Evolutionary conservation across 805 yeast species (phyloP).

Genomic region (Hanseniaspora guilliermondii): DNA sequence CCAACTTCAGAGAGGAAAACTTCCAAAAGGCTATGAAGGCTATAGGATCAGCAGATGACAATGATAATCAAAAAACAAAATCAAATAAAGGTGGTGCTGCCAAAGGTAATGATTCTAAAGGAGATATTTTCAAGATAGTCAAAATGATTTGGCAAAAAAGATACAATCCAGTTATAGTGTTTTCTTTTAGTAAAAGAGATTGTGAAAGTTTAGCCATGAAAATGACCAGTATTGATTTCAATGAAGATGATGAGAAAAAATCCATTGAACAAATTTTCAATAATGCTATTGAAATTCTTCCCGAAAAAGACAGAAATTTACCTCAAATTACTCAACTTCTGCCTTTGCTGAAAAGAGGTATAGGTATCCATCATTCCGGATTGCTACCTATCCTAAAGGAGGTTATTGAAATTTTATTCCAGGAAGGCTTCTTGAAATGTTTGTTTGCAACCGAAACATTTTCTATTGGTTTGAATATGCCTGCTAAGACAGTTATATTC

Average conservation of each 20-base stretch:
- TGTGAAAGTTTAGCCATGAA: constrained; percentile 90
- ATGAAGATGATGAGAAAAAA: constrained; percentile 85
- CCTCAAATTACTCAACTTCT: constrained; percentile 90
- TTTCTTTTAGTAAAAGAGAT: constrained; percentile 94
- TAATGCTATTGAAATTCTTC: constrained; percentile 77
- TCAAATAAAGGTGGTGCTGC: constrained; percentile 69
- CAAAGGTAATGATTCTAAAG: constrained; percentile 45
- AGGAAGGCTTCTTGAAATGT: constrained; percentile 89
- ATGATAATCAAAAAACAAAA: constrained; percentile 55
- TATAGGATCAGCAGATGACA: constrained; percentile 51
- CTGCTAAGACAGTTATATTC: constrained; percentile 96
- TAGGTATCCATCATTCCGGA: constrained; percentile 98
- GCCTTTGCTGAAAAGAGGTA: constrained; percentile 84
- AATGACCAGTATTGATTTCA: constrained; percentile 91
- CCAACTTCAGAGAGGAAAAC: constrained; percentile 90
- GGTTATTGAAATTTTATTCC: constrained; percentile 89
- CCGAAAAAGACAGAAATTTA: constrained; percentile 80
- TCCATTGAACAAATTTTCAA: constrained; percentile 79
- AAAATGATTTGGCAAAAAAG: constrained; percentile 96
- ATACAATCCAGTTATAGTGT: constrained; percentile 95
- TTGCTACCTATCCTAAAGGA: constrained; percentile 84
- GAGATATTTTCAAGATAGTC: constrained; percentile 91
- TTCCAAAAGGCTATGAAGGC: constrained; percentile 98
- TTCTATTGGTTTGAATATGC: constrained; percentile 97
- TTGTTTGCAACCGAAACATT: constrained; percentile 96